These are phyloP conservation scores for Suillus luteus DNA, from an alignment of 768 basidiomycete genomes.

Conservation along the genomic window DNA sequence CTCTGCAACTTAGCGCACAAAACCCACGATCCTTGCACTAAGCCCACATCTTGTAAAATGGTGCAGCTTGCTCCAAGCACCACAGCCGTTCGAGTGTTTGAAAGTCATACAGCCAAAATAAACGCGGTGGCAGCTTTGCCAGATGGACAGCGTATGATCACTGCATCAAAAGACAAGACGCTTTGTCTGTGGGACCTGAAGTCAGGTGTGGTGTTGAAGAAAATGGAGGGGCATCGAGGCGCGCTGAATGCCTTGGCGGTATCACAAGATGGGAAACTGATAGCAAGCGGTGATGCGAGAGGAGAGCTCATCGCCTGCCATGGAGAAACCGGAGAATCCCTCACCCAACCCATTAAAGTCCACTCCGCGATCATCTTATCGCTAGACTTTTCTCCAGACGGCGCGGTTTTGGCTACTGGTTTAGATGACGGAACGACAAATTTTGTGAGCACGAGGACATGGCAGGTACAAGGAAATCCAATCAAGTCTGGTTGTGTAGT, in stretches of 20 bases:
- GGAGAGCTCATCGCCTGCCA: background rate
- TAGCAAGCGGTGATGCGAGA: background rate
- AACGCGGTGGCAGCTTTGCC: background rate
- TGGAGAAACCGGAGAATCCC: background rate
- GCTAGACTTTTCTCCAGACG: background rate
- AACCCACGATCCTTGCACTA: background rate
- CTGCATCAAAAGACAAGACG: background rate
- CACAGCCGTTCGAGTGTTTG: background rate
- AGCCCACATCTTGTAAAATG: background rate
- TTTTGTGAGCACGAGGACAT: background rate
- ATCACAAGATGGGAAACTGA: background rate
- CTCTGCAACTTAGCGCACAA: background rate
- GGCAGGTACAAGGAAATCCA: background rate
- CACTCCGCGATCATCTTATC: background rate
- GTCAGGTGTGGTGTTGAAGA: background rate
- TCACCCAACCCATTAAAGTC: background rate
- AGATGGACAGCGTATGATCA: background rate
- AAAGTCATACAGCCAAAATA: background rate
- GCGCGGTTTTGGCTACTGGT: background rate
- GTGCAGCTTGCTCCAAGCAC: background rate
- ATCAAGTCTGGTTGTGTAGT: background rate
- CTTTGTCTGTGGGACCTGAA: background rate
- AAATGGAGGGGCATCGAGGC: background rate
- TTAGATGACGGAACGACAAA: background rate
- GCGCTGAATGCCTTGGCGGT: background rate